Evolutionary conservation across 2,329 filamentous ascomycete genomes (phyloP).

Genomic region (Alternaria atra): DNA sequence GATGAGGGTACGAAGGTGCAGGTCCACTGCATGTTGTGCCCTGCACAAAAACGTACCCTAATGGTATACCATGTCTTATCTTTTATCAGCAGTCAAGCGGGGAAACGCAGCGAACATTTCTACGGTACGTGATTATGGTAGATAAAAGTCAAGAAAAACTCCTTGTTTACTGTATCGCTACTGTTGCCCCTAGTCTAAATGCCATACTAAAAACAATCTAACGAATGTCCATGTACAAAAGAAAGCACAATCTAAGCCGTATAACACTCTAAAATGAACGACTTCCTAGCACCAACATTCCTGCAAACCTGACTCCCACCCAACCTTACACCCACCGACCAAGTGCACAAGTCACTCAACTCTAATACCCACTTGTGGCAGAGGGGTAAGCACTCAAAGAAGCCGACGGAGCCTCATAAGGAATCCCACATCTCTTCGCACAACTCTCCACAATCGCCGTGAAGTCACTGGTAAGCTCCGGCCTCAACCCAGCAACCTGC

Average conservation of each 20-base stretch:
- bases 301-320: neutral
- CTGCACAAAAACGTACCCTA: neutral
- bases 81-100: neutral
- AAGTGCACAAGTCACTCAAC: neutral
- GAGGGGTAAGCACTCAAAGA: neutral
- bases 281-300: neutral
- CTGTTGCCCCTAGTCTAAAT: neutral
- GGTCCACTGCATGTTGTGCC: too few species aligned
- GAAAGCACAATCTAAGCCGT: neutral
- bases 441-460: slow-evolving; percentile 28
- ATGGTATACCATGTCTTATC: neutral
- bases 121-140: neutral
- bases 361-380: slow-evolving; percentile 1
- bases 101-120: neutral
- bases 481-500: slow-evolving; percentile 22
- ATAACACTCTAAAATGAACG: neutral
- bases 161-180: too few species aligned
- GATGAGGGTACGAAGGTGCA: neutral
- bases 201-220: neutral
- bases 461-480: slow-evolving; percentile 27
- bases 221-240: slow-evolving; percentile 7
- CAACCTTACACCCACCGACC: accelerated
- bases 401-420: slow-evolving; percentile 7
- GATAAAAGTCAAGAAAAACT: neutral
- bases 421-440: slow-evolving; percentile 32